These are phyloP conservation scores for Corynespora cassiicola DNA, from an alignment of 2,329 filamentous ascomycete species.

Conservation along the genomic window DNA sequence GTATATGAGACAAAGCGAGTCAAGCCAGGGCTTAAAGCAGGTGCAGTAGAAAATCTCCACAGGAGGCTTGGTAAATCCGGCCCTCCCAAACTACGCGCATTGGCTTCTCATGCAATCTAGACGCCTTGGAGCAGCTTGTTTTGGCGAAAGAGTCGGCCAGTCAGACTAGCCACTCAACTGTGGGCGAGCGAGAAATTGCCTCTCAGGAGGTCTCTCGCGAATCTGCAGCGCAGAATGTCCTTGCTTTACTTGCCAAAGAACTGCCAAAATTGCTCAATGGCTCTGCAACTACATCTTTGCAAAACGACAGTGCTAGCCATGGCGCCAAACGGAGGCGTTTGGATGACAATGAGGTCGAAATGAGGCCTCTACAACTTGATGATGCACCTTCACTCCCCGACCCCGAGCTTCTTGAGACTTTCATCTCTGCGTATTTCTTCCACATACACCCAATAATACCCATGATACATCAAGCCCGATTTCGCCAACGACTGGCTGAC, in stretches of 20 bases:
- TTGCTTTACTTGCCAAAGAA: slow-evolving; percentile 19
- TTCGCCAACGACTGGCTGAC: slow-evolving; percentile 11
- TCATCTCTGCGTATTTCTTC: slow-evolving; percentile 16
- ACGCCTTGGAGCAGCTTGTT: slow-evolving; percentile 19
- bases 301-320: slow-evolving; percentile 2
- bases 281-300: background rate
- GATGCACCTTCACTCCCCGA: slow-evolving; percentile 3
- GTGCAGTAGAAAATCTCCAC: slow-evolving; percentile 26
- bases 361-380: background rate
- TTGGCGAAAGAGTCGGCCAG: too few relatives aligned
- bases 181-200: too few relatives aligned
- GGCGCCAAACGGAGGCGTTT: slow-evolving; percentile 16
- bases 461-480: slow-evolving; percentile 22
- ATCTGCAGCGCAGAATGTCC: slow-evolving; percentile 11
- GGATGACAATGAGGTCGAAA: slow-evolving; percentile 3
- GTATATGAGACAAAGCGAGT: slow-evolving; percentile 22
- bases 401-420: slow-evolving; percentile 6
- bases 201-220: too few relatives aligned
- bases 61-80: slow-evolving; percentile 16
- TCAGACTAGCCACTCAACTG: too few relatives aligned
- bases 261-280: slow-evolving; percentile 18
- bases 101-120: slow-evolving; percentile 3
- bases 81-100: background rate
- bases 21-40: slow-evolving; percentile 22
- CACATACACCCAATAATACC: slow-evolving; percentile 24